Evolutionary conservation across 2,329 filamentous ascomycete genomes (phyloP).

Genomic region (Diaporthe amygdali): DNA sequence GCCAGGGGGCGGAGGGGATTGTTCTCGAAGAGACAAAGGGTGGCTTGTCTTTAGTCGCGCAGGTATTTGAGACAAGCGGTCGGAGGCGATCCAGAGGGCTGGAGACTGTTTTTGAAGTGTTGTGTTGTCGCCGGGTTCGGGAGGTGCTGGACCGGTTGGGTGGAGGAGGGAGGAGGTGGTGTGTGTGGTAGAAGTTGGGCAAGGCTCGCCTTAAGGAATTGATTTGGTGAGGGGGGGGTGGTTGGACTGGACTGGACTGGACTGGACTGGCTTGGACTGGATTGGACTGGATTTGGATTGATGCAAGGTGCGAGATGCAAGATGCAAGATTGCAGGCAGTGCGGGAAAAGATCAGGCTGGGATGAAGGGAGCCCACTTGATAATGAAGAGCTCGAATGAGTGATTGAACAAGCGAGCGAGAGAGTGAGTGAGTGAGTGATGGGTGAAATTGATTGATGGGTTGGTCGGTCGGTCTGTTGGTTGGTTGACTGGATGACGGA

Average conservation of each 20-base stretch:
- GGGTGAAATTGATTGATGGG: not conserved
- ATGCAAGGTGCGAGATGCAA: slow-evolving; percentile 12
- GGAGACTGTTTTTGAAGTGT: slow-evolving; percentile 4
- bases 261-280: not conserved
- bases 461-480: not conserved
- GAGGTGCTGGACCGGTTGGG: not conserved
- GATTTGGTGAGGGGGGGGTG: slow-evolving; percentile 1
- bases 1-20: not conserved
- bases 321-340: slow-evolving; percentile 13
- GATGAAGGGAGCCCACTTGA: not conserved
- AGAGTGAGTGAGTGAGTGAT: not conserved
- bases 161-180: slow-evolving; percentile 4
- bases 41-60: not conserved
- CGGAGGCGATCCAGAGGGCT: not conserved
- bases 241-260: not conserved
- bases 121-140: slow-evolving; percentile 2
- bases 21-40: slow-evolving; percentile 1
- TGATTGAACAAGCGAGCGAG: not conserved
- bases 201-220: slow-evolving; percentile 15
- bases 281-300: not conserved
- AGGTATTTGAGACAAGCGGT: slow-evolving; percentile 1
- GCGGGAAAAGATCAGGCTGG: not conserved
- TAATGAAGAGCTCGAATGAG: not conserved
- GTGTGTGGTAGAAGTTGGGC: not conserved
- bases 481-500: not conserved